Evolutionary conservation across 352 stramenopile species (phyloP).

Genomic region (Globisporangium echinulatum): DNA sequence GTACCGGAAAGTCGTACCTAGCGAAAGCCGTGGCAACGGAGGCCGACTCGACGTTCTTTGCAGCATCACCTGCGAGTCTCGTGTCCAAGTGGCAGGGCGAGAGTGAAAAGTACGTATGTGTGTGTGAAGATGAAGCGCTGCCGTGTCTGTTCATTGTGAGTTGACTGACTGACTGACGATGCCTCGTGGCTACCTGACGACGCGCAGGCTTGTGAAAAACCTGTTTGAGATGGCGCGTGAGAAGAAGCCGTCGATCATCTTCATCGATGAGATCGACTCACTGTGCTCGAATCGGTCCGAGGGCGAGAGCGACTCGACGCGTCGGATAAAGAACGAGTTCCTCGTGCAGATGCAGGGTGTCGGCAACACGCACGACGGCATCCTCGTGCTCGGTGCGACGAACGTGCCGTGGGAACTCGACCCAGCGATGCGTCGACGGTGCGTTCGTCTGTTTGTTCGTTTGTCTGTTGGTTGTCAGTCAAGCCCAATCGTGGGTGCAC

Average conservation of each 20-base stretch:
- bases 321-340: constrained; percentile 98
- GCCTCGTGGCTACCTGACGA: neutral
- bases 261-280: constrained; percentile 98
- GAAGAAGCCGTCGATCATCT: constrained; percentile 92
- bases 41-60: constrained; percentile 97
- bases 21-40: constrained; percentile 98
- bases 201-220: constrained; percentile 92
- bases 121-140: too few relatives aligned
- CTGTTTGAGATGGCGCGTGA: constrained; percentile 98
- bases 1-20: constrained; percentile 95
- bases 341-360: constrained; percentile 98
- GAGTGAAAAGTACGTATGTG: constrained; percentile 71
- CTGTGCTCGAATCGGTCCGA: constrained; percentile 90
- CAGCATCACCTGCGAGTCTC: constrained; percentile 96
- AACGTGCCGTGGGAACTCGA: constrained; percentile 99
- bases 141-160: neutral
- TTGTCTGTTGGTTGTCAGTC: constrained; percentile 1
- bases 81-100: constrained; percentile 99
- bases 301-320: constrained; percentile 93
- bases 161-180: neutral
- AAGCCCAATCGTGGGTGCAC: constrained; percentile 3
- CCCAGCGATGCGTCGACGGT: constrained; percentile 93
- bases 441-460: constrained; percentile 6
- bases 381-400: constrained; percentile 96
- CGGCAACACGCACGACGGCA: constrained; percentile 82